Conservation (phyloP, 163 green algal genomes). For the Scenedesmus sp. region DNA sequence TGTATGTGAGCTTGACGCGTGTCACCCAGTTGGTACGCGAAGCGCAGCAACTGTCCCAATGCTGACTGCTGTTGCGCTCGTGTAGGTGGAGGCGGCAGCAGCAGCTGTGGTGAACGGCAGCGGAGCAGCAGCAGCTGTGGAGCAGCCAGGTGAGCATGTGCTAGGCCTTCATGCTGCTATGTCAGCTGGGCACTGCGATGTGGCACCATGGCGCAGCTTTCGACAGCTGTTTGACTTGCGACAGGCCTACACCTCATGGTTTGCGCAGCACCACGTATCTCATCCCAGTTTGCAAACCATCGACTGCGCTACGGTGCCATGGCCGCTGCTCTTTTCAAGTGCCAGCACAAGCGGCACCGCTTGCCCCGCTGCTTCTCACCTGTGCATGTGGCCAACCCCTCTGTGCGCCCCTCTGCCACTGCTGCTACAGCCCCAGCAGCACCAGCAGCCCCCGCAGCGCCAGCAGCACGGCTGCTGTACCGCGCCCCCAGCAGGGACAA, state of each 20-base stretch:
- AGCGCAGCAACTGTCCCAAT: not conserved
- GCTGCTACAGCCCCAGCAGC: not conserved
- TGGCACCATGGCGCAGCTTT: no score
- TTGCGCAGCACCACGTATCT: no score
- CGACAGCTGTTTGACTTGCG: not conserved
- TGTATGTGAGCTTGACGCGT: no score
- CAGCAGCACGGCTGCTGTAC: constrained; percentile 34
- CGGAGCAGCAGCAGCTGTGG: constrained; percentile 3
- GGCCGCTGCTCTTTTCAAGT: no score
- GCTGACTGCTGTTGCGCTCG: not conserved
- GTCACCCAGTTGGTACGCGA: no score
- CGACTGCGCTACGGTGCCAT: no score
- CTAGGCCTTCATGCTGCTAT: not conserved
- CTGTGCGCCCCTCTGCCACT: not conserved
- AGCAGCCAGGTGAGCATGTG: not conserved
- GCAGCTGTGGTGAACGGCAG: not conserved
- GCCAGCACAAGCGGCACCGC: no score
- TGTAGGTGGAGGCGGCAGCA: not conserved
- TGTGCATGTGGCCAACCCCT: not conserved
- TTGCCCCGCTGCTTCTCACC: not conserved
- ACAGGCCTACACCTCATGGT: not conserved
- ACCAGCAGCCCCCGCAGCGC: not conserved
- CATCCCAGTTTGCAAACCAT: no score
- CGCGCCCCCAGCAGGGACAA: constrained; percentile 46
- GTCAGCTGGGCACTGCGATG: not conserved